These are phyloP conservation scores for Leishmania lainsoni DNA, from an alignment of 208 protist genomes.

Conservation along the genomic window DNA sequence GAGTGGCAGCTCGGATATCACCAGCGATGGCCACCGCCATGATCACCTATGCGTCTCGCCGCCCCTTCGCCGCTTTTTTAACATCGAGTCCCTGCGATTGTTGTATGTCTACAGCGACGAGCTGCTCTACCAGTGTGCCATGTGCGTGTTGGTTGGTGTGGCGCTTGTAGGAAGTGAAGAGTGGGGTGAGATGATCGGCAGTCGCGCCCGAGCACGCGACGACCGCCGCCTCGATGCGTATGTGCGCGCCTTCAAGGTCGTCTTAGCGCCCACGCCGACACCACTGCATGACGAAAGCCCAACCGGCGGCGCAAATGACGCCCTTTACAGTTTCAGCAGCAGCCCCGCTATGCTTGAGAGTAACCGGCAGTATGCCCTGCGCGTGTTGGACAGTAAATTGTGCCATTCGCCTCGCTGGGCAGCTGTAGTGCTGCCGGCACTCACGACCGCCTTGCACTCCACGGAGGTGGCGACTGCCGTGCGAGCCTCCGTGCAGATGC, in stretches of 20 bases:
- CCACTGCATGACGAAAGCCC: neutral
- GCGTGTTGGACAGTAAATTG: neutral
- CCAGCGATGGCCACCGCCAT: neutral
- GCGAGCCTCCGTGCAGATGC: constrained; percentile 3
- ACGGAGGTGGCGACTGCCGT: neutral
- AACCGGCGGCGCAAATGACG: neutral
- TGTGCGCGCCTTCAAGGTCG: constrained; percentile 37
- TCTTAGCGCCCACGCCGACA: constrained; percentile 35
- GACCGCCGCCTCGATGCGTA: constrained; percentile 6
- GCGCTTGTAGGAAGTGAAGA: neutral
- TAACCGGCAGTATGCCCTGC: neutral
- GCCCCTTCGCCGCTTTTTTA: constrained; percentile 1
- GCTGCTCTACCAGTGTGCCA: constrained; percentile 47
- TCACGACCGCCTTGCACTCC: constrained; percentile 1
- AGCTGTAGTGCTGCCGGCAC: constrained; percentile 8
- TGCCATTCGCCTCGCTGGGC: constrained; percentile 4
- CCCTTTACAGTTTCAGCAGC: neutral
- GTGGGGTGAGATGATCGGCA: neutral
- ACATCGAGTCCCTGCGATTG: constrained; percentile 11
- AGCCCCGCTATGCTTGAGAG: constrained; percentile 19
- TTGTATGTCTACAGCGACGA: constrained; percentile 38
- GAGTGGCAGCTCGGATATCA: neutral
- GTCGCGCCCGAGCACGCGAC: neutral
- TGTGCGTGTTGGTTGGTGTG: constrained; percentile 28
- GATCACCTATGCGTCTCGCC: neutral